These are phyloP conservation scores for Pestalotiopsis sp. DNA, from an alignment of 2,329 filamentous ascomycete genomes.

Conservation along the genomic window DNA sequence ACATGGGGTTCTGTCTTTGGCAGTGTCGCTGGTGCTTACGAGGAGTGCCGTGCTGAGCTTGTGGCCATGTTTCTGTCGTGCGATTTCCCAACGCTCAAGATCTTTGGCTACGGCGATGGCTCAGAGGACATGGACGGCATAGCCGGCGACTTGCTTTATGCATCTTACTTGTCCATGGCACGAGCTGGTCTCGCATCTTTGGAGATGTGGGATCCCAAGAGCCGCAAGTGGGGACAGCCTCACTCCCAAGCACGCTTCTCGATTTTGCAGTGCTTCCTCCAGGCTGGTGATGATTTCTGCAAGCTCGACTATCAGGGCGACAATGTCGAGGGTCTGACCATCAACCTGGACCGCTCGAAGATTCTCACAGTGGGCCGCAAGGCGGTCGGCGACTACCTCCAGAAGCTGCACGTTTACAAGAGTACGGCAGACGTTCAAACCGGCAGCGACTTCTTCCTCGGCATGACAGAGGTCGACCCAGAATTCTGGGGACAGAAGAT, in stretches of 20 bases:
- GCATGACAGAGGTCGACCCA: slow-evolving; percentile 79
- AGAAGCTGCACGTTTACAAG: slow-evolving; percentile 93
- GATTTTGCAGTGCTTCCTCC: slow-evolving; percentile 80
- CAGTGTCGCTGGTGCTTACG: slow-evolving; percentile 82
- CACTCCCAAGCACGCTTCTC: slow-evolving; percentile 92
- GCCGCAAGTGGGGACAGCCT: slow-evolving; percentile 87
- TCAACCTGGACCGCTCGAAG: slow-evolving; percentile 82
- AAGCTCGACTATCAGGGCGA: slow-evolving; percentile 74
- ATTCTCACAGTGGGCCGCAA: slow-evolving; percentile 82
- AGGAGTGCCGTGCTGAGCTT: slow-evolving; percentile 92
- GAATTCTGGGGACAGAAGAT: slow-evolving; percentile 85
- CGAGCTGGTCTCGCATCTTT: slow-evolving; percentile 85
- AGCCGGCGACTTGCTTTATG: slow-evolving; percentile 86
- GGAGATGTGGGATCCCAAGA: slow-evolving; percentile 94
- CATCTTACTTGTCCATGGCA: slow-evolving; percentile 90
- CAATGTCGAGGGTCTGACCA: slow-evolving; percentile 78
- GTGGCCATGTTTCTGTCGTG: slow-evolving; percentile 89
- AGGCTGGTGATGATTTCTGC: slow-evolving; percentile 86
- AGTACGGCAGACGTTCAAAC: slow-evolving; percentile 80
- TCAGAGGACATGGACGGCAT: slow-evolving; percentile 70
- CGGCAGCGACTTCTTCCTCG: slow-evolving; percentile 79
- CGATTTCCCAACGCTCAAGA: slow-evolving; percentile 84
- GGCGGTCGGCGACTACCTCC: slow-evolving; percentile 81
- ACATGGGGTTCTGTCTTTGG: slow-evolving; percentile 96
- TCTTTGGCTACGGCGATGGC: slow-evolving; percentile 89